phyloP scores from a whole-genome alignment of 331 rosid species.

The Saraca asoca region DNA sequence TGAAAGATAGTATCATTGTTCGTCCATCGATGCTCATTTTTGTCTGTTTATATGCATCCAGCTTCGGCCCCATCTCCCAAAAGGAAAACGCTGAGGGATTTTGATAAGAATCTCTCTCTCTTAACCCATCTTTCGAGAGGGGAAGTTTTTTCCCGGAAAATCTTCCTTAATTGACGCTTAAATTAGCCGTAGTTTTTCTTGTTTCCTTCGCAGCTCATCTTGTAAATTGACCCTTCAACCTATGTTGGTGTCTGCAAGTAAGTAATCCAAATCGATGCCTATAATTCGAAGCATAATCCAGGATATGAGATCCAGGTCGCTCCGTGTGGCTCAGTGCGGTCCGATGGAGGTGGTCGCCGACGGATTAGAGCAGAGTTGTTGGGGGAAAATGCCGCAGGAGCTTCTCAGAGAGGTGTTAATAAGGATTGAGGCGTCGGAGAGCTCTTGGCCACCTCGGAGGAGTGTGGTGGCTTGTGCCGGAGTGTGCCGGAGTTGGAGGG shows the following conservation, averaged over 20 bases:
- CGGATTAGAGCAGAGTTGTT: constrained; percentile 66
- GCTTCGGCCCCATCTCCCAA: no score
- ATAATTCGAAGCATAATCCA: constrained; percentile 61
- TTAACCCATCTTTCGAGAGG: background rate
- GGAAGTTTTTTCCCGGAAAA: background rate
- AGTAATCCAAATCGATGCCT: constrained; percentile 39
- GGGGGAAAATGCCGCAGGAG: constrained; percentile 94
- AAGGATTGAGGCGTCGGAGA: constrained; percentile 80
- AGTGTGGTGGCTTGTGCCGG: constrained; percentile 87
- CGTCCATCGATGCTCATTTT: no score
- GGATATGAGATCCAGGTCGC: constrained; percentile 82
- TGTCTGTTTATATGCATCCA: no score
- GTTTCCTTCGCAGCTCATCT: background rate
- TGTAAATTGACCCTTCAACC: background rate
- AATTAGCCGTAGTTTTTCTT: background rate
- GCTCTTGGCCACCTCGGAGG: constrained; percentile 80
- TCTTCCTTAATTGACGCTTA: background rate
- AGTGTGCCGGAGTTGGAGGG: constrained; percentile 91
- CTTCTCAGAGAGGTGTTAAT: constrained; percentile 80
- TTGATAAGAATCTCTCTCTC: background rate
- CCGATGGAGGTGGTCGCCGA: constrained; percentile 35
- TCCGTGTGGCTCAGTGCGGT: constrained; percentile 60
- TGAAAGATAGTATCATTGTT: no score
- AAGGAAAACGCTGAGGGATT: background rate
- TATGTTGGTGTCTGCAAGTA: background rate